Percentiles rank a stretch among this genome's conserved stretches.
phyloP scores from a whole-genome alignment of 768 basidiomycete species.

The Daedaleopsis sinensis region DNA sequence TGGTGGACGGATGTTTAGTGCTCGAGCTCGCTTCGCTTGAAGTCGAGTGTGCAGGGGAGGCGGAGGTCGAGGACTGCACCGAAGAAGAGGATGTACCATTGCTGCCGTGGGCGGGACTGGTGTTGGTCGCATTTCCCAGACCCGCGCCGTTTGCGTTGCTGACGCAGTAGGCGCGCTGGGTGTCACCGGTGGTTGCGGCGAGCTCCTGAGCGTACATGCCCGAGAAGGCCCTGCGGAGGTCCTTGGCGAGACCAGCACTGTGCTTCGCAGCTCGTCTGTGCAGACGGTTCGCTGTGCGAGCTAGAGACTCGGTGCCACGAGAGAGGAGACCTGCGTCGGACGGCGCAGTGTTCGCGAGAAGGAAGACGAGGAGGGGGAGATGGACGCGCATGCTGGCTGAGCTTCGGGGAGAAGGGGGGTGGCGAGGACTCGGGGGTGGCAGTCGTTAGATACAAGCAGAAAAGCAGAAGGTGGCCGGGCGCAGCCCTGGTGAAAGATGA shows the following conservation, averaged over 20 bases:
- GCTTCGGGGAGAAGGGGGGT: neutral
- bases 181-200: slow-evolving; percentile 7
- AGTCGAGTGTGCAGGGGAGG: slow-evolving; percentile 4
- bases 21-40: slow-evolving; percentile 12
- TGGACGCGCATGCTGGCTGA: slow-evolving; percentile 21
- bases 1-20: slow-evolving; percentile 17
- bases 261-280: slow-evolving; percentile 62
- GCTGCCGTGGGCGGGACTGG: neutral
- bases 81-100: slow-evolving; percentile 12
- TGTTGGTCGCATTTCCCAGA: neutral
- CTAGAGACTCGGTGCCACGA: slow-evolving; percentile 38
- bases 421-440: neutral
- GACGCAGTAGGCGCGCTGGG: slow-evolving; percentile 40
- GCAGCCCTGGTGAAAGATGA: slow-evolving; percentile 16
- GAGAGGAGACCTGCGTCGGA: slow-evolving; percentile 29
- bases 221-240: slow-evolving; percentile 68
- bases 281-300: slow-evolving; percentile 47
- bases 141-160: slow-evolving; percentile 12
- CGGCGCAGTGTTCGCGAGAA: slow-evolving; percentile 33
- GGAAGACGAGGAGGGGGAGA: slow-evolving; percentile 33
- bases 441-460: slow-evolving; percentile 4
- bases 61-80: neutral
- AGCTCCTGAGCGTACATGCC: slow-evolving; percentile 42
- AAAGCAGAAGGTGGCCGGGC: slow-evolving; percentile 5
- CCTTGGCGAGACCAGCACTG: slow-evolving; percentile 65